phyloP scores from a whole-genome alignment of 1,139 yeast species.

The Suhomyces bokatorum region DNA sequence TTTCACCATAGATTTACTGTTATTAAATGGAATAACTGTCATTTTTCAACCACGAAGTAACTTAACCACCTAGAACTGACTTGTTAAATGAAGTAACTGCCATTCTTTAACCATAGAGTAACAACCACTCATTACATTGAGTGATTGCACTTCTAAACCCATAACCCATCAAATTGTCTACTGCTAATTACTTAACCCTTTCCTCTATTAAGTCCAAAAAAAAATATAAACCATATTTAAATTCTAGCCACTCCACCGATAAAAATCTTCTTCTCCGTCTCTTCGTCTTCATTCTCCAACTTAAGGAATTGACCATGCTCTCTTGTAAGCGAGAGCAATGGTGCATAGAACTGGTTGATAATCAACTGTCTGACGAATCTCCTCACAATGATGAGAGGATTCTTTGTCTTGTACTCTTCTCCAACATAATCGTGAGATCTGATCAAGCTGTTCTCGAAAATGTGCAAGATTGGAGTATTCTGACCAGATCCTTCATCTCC shows the following conservation, averaged over 20 bases:
- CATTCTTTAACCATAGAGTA: too few relatives aligned
- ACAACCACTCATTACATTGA: too few relatives aligned
- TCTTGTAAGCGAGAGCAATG: slow-evolving; percentile 30
- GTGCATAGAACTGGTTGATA: slow-evolving; percentile 31
- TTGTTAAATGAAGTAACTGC: too few relatives aligned
- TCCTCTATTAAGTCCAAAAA: not conserved
- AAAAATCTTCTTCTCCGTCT: slow-evolving; percentile 26
- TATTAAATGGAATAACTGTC: too few relatives aligned
- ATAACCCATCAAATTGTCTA: too few relatives aligned
- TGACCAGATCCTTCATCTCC: slow-evolving; percentile 1
- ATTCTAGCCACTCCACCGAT: slow-evolving; percentile 29
- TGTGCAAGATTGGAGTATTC: slow-evolving; percentile 30
- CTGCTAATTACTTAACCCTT: not conserved
- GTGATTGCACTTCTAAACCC: too few relatives aligned
- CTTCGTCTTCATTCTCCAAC: slow-evolving; percentile 26
- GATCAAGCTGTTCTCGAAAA: slow-evolving; percentile 39
- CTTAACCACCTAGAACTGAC: too few relatives aligned
- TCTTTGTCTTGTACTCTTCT: slow-evolving; percentile 20
- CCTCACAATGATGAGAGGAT: slow-evolving; percentile 17
- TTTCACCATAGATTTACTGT: too few relatives aligned
- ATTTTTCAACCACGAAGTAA: too few relatives aligned
- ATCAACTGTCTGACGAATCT: slow-evolving; percentile 23
- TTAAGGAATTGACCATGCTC: slow-evolving; percentile 26
- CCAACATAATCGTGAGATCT: slow-evolving; percentile 24
- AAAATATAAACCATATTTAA: not conserved